A percentile compares a stretch with the other conserved stretches of the same genome.
Conservation (phyloP, 345 rosid genomes). For the Citropsis articulata region DNA sequence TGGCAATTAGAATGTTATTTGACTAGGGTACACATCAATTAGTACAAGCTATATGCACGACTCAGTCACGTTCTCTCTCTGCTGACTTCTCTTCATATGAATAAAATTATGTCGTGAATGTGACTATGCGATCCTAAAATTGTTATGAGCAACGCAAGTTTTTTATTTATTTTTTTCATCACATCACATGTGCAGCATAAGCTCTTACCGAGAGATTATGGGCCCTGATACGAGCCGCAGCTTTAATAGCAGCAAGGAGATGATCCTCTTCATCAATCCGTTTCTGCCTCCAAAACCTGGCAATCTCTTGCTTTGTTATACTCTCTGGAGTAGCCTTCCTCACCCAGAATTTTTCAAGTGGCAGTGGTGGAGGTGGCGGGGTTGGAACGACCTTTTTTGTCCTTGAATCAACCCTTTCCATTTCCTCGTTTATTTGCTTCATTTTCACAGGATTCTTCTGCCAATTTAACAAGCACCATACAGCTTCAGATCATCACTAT, state of each 20-base stretch:
- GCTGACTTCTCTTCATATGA: not conserved
- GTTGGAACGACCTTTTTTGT: constrained; percentile 30
- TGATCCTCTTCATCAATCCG: constrained; percentile 74
- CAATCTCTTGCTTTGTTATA: constrained; percentile 75
- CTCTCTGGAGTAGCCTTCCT: constrained; percentile 38
- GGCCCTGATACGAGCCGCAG: constrained; percentile 79
- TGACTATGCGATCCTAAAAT: not conserved
- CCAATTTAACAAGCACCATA: not conserved
- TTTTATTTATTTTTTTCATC: not conserved
- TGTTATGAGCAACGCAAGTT: not conserved
- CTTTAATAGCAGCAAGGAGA: constrained; percentile 86
- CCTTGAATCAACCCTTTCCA: constrained; percentile 21
- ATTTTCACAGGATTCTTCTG: constrained; percentile 13
- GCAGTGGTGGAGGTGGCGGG: constrained; percentile 52
- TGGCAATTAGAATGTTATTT: too few species aligned
- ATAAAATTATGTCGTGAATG: not conserved
- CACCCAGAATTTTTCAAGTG: constrained; percentile 40
- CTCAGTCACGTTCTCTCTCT: not conserved
- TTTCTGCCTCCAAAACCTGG: constrained; percentile 77
- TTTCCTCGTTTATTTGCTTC: constrained; percentile 41
- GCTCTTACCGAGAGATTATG: constrained; percentile 62
- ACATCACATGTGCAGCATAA: constrained; percentile 8
- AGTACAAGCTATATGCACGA: not conserved
- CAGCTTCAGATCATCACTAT: constrained; percentile 3
- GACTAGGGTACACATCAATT: too few species aligned